Conservation (phyloP, 1,284 basidiomycete genomes). For the Moesziomyces sp. region DNA sequence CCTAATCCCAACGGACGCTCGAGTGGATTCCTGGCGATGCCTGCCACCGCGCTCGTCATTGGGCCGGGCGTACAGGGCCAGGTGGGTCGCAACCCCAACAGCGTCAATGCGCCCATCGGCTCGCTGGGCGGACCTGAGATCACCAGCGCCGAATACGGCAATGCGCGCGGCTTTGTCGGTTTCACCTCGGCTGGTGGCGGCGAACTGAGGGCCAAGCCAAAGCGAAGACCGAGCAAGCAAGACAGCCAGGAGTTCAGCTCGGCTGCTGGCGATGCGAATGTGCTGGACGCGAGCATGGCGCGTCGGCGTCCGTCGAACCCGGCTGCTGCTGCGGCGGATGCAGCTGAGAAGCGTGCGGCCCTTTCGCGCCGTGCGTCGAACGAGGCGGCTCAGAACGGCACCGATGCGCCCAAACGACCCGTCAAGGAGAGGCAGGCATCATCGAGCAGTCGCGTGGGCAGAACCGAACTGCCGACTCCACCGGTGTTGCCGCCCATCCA, state of each 20-base stretch:
- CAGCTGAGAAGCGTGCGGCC: constrained; percentile 45
- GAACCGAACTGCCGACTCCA: constrained; percentile 33
- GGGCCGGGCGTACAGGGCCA: constrained; percentile 62
- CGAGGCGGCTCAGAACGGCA: constrained; percentile 9
- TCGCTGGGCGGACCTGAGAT: constrained; percentile 27
- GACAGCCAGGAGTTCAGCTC: constrained; percentile 23
- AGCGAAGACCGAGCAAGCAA: constrained; percentile 22
- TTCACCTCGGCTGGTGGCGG: constrained; percentile 51
- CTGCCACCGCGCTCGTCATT: constrained; percentile 58
- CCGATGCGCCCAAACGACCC: constrained; percentile 12
- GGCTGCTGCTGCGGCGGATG: constrained; percentile 40
- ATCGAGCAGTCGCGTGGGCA: constrained; percentile 20
- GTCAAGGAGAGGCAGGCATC: constrained; percentile 25
- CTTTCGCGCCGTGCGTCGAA: constrained; percentile 14
- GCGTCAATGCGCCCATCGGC: constrained; percentile 37
- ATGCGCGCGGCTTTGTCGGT: constrained; percentile 50
- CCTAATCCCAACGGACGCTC: constrained; percentile 30
- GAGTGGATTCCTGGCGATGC: constrained; percentile 42
- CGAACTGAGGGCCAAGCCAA: constrained; percentile 28
- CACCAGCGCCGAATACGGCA: constrained; percentile 42
- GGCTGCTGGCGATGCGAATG: constrained; percentile 6
- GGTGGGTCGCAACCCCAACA: constrained; percentile 41
- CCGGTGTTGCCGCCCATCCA: constrained; percentile 50
- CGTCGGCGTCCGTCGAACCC: too few relatives aligned
- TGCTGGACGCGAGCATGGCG: too few relatives aligned